A percentile compares a stretch with the other conserved stretches of the same genome.
phyloP scores from a whole-genome alignment of 1,284 basidiomycete genomes.

The Pisolithus thermaeus region DNA sequence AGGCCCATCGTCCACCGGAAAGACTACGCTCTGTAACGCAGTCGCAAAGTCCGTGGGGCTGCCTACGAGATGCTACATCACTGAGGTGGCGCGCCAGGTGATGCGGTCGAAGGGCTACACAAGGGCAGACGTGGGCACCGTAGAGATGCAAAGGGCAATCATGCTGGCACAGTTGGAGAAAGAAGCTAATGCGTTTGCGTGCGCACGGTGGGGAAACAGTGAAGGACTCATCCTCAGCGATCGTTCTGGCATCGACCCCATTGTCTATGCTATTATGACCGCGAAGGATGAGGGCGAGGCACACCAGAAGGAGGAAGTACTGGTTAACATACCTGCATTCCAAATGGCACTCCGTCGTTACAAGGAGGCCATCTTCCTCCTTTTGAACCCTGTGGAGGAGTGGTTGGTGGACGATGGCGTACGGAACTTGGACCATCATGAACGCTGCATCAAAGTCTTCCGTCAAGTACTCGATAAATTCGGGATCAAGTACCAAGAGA shows the following conservation, averaged over 20 bases:
- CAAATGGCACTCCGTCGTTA: slow-evolving; percentile 39
- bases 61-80: slow-evolving; percentile 35
- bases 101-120: slow-evolving; percentile 48
- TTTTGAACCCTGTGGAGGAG: slow-evolving; percentile 49
- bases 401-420: slow-evolving; percentile 62
- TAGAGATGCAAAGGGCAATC: slow-evolving; percentile 59
- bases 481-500: slow-evolving; percentile 40
- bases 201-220: slow-evolving; percentile 11
- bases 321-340: slow-evolving; percentile 36
- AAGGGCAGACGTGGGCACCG: slow-evolving; percentile 39
- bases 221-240: slow-evolving; percentile 46
- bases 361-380: slow-evolving; percentile 38
- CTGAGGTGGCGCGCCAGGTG: slow-evolving; percentile 54
- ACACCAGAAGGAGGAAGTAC: slow-evolving; percentile 25
- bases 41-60: slow-evolving; percentile 39
- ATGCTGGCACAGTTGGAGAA: slow-evolving; percentile 46
- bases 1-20: slow-evolving; percentile 61
- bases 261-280: slow-evolving; percentile 53
- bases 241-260: slow-evolving; percentile 55
- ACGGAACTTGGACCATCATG: slow-evolving; percentile 46
- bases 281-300: slow-evolving; percentile 33
- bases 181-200: slow-evolving; percentile 31
- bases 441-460: slow-evolving; percentile 37
- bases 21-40: slow-evolving; percentile 57
- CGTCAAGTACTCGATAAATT: slow-evolving; percentile 36